Evolutionary conservation across 345 rosid species (phyloP).

Genomic region (Viola odorata): DNA sequence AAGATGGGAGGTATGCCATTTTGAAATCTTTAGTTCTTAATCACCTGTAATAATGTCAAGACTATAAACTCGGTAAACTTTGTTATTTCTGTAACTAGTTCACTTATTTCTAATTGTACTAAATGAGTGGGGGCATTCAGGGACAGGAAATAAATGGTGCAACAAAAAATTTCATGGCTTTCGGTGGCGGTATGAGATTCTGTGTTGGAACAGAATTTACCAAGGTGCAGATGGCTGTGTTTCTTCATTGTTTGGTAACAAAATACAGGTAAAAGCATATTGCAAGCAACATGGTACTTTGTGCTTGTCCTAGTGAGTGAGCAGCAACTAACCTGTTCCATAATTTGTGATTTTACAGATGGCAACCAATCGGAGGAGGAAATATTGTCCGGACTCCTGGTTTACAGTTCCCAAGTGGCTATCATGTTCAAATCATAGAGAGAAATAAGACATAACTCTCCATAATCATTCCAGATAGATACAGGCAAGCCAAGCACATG

Average conservation of each 20-base stretch:
- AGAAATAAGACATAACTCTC: slow-evolving; percentile 21
- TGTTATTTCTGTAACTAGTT: not conserved
- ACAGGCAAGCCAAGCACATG: slow-evolving; percentile 4
- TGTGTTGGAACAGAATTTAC: slow-evolving; percentile 94
- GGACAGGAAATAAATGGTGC: slow-evolving; percentile 51
- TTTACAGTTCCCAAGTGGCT: slow-evolving; percentile 76
- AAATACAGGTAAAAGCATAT: slow-evolving; percentile 58
- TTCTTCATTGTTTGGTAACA: slow-evolving; percentile 76
- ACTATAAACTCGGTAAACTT: not conserved
- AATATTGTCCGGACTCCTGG: slow-evolving; percentile 73
- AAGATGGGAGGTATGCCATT: slow-evolving; percentile 72
- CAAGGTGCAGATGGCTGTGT: slow-evolving; percentile 77
- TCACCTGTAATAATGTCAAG: slow-evolving; percentile 1
- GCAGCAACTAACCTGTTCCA: slow-evolving; percentile 11
- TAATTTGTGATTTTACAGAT: slow-evolving; percentile 39
- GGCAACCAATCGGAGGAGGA: slow-evolving; percentile 71
- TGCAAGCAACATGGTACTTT: not conserved
- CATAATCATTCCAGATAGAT: slow-evolving; percentile 6
- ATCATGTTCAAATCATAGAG: slow-evolving; percentile 47
- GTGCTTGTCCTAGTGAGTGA: not conserved
- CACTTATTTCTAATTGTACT: not conserved
- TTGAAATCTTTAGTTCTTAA: slow-evolving; percentile 10
- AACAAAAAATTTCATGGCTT: slow-evolving; percentile 82
- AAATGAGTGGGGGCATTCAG: slow-evolving; percentile 31
- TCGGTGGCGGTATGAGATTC: slow-evolving; percentile 96